Evolutionary conservation across 2,329 filamentous ascomycete species (phyloP), one percentile per base, ranked within the genome.

Genomic region (Aspergillus floridensis): DNA sequence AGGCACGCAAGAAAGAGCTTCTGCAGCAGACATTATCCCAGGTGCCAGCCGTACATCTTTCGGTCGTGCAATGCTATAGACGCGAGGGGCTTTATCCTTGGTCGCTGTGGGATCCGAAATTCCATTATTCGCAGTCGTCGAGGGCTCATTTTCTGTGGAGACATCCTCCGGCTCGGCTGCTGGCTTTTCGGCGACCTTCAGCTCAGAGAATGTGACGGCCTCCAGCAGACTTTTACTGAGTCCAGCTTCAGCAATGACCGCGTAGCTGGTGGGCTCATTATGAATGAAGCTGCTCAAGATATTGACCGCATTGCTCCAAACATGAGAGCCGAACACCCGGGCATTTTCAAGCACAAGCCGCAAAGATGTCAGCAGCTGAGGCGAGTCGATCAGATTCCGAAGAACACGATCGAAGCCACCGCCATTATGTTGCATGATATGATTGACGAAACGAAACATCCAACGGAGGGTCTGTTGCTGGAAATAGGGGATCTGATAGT

Each of bases 201-300:
- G 66, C 35, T 72, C 65, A 61, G 74, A 74, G 41, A 77, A 74
- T 53, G 83, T 96, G 56, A 98, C 85, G 3, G 93, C 87, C 74
- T 93, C 88, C 14, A 99, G 82, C 59, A 97, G 89, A 54, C 88
- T 91, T 72, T 89, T 89, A 69, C 95, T 93, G 67, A 99, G 84
- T 22, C 92, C 92, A 53, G 95, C 93, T 77, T 99, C 95, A 14
- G 91, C 92, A 65, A 99, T 95, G 24, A 96, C 92, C 29, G 92
- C 89, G 73, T 96, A 99, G 74, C 95, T 99, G 0, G 95, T 99
- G 0, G 95, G 95, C 70, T 99, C 95, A 71, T 98, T 97, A 77
- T 99, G 96, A 68, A 99, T 96, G 75, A 99, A 99, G 68, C 92
- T 93, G 71, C 91, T 95, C 53, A 99, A 81, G 58, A 97, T 93